phyloP scores from a whole-genome alignment of 805 yeast genomes.

The Yamadazyma kitorensis region DNA sequence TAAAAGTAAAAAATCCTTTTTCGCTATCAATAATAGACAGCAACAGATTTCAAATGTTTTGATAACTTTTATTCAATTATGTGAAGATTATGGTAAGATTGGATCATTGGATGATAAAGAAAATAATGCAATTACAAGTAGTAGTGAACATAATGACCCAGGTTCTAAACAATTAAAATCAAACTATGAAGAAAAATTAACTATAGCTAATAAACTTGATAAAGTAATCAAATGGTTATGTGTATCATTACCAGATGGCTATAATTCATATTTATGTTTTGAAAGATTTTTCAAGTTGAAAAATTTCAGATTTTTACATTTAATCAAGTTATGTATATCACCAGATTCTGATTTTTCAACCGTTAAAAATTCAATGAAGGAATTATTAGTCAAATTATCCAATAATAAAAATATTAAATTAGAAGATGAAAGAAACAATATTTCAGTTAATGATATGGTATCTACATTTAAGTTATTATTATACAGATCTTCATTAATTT shows the following conservation, averaged over 20 bases:
- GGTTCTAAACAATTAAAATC: background rate
- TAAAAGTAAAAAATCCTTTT: conserved; percentile 60
- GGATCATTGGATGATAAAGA: conserved; percentile 18
- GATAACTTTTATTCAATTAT: conserved; percentile 44
- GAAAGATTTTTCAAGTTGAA: conserved; percentile 52
- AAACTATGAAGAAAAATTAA: background rate
- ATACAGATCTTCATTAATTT: conserved; percentile 57
- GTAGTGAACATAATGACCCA: conserved; percentile 17
- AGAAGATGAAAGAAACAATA: conserved; percentile 22
- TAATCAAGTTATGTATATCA: conserved; percentile 53
- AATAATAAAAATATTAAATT: conserved; percentile 49
- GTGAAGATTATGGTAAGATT: conserved; percentile 37
- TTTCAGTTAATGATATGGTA: conserved; percentile 49
- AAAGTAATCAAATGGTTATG: conserved; percentile 63
- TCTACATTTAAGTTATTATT: conserved; percentile 55
- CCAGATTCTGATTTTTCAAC: conserved; percentile 59
- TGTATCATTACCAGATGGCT: conserved; percentile 51
- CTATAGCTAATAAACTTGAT: conserved; percentile 39
- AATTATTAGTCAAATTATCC: conserved; percentile 52
- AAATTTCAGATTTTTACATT: conserved; percentile 56
- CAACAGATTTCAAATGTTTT: conserved; percentile 55
- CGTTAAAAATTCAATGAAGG: conserved; percentile 60
- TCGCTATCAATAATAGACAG: conserved; percentile 70
- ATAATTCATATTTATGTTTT: conserved; percentile 48
- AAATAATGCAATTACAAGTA: no score